Base-by-base conservation (phyloP, 352 stramenopile genomes). In the Globisporangium cederbergense region DNA sequence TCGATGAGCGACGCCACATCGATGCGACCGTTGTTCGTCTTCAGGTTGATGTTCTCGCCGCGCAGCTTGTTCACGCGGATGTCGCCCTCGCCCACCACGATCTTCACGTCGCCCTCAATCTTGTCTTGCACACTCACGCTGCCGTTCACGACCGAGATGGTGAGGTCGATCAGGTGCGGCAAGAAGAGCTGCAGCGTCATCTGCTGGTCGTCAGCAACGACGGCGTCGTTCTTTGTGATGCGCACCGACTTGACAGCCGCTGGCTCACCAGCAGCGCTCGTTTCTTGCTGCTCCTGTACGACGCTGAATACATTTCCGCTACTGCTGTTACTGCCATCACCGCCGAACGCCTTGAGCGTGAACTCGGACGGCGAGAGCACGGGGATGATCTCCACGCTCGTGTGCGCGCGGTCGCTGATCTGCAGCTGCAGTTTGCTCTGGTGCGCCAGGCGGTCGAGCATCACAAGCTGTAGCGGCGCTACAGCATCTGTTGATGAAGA, bases 51-150 rank as follows among this genome's bases (percentile, higher is more conserved):
- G 8, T 68, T 66, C 40, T 71, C 70, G 20, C 86, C 86, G 13
- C 86, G 81, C 32, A 90, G 60, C 65, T 94, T 94, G 72, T 89
- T 64, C 14, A 82, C 71, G 10, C 25, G 10, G 20, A 94, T 79
- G 49, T 90, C 69, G 14, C 86, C 86, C n/a, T 74, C 67, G 22
- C 78, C 75, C 1, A 91, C 40, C 4, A 77, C 64, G n/a, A 94
- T 66, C 56, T 79, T 83, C 8, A 90, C 79, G 60, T 94, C 71
- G 30, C 83, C 86, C 65, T 94, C 86, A 2, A 94, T 64, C 60
- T 92, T 92, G 62, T 90, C 79, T 8, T 65, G 60, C 11, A 94
- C 20, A 3, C 18, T 50, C 22, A 91, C 77, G 40, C 67, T 62
- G 45, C 81, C 86, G 38, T 77, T 63, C 14, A 79, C 73, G 32